Base-by-base conservation (phyloP, 345 rosid species). In the Tarenaya hassleriana region DNA sequence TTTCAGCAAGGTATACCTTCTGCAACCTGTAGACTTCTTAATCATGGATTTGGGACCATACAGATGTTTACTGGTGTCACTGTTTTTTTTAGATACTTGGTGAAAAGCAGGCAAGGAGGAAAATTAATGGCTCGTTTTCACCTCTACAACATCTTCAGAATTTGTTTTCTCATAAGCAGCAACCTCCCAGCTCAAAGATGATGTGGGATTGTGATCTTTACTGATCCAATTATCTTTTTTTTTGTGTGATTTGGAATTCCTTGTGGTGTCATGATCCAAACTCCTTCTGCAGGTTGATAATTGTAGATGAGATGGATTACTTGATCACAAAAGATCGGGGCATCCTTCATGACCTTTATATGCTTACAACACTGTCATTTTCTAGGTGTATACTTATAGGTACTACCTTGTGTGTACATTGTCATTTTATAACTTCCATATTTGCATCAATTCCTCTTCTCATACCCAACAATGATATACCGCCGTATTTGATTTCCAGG, bases 251-350 rank as follows among this genome's bases (percentile, higher is more conserved):
- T 20, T n/a, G 13, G 24, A 12, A 7, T 14, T 34, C 1, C 11
- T 15, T 34, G 19, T 4, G 17, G 5, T 8, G 35, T 54, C 0
- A 44, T 46, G 16, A 53, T 45, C 32, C 14, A 41, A 45, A 18
- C 54, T 32, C 34, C 1, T 34, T 55, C 41, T 69, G 62, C 80
- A 84, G 98, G 85, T 53, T 90, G 4, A 52, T 90, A 34, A 74
- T 90, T 62, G 92, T 79, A 10, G 98, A 87, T 69, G 98, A 86
- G 73, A 62, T 91, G 79, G 98, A 87, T 63, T 91, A 82, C 67
- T 60, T 91, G 68, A 82, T 91, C 33, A 87, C 95, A 11, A 82
- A 61, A 62, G 98, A 91, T 69, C 67, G 87, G 7, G 84, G 76
- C 53, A 88, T 91, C 37, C 94, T 91, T 46, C 83, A 91, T 58